Evolutionary conservation across 2,329 filamentous ascomycete species (phyloP).

Genomic region (Plenodomus tracheiphilus): DNA sequence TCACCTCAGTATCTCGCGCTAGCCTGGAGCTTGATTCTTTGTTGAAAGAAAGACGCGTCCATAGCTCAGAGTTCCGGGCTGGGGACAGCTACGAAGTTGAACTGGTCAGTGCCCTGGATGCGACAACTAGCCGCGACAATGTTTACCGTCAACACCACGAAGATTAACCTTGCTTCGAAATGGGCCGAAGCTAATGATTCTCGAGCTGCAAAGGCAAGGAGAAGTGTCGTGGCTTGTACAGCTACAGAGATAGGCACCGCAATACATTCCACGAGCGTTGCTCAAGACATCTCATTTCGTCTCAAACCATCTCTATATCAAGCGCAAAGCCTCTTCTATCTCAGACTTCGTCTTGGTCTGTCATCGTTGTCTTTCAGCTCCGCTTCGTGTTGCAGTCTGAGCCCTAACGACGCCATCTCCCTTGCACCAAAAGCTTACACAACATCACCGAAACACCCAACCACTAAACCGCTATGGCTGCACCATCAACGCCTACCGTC

Average conservation of each 20-base stretch:
- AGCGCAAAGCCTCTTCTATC: background rate
- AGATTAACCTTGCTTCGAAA: background rate
- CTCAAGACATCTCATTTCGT: background rate
- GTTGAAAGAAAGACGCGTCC: too few species aligned
- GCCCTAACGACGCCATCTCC: background rate
- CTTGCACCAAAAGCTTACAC: constrained; percentile 10
- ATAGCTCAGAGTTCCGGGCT: too few species aligned
- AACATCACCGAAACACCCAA: constrained; percentile 6
- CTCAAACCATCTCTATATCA: background rate
- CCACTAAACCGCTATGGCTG: constrained; percentile 1
- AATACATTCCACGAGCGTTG: too few species aligned
- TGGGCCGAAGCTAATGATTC: background rate
- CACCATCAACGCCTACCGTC: background rate
- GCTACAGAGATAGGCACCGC: background rate
- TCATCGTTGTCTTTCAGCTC: background rate
- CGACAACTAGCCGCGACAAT: too few species aligned
- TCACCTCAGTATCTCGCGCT: too few species aligned
- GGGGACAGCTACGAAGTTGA: too few species aligned
- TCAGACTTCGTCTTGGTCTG: background rate
- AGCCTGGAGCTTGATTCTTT: too few species aligned
- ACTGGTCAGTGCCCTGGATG: too few species aligned
- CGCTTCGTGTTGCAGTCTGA: background rate
- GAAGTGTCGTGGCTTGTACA: background rate
- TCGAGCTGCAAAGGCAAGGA: background rate
- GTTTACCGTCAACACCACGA: too few species aligned